These are phyloP conservation scores for Penicillium ucsense DNA, from an alignment of 495 filamentous ascomycete species.

Conservation along the genomic window DNA sequence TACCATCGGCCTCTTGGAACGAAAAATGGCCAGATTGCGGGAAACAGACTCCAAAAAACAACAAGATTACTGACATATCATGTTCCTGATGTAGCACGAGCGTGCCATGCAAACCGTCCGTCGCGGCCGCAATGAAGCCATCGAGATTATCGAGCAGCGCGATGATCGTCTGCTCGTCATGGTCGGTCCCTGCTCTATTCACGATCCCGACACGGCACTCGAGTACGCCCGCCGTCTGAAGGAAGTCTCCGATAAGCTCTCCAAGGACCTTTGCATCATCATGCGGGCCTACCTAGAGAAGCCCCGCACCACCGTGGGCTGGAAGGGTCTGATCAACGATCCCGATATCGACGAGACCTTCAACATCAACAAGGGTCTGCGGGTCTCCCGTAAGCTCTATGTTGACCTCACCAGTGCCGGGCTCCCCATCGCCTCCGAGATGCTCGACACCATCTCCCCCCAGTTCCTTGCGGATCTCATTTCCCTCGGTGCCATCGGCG, in stretches of 20 bases:
- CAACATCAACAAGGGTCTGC: slow-evolving; percentile 98
- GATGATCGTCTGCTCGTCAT: slow-evolving; percentile 87
- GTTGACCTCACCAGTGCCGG: slow-evolving; percentile 74
- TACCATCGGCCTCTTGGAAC: no score
- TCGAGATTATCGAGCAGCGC: slow-evolving; percentile 69
- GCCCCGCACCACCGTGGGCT: slow-evolving; percentile 96
- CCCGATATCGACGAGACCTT: slow-evolving; percentile 95
- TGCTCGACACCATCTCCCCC: slow-evolving; percentile 98
- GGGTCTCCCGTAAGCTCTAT: slow-evolving; percentile 82
- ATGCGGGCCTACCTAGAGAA: slow-evolving; percentile 99
- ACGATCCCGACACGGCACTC: slow-evolving; percentile 79
- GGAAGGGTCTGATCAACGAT: slow-evolving; percentile 99
- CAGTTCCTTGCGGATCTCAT: slow-evolving; percentile 92
- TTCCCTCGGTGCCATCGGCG: slow-evolving; percentile 91
- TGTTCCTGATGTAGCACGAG: slow-evolving; percentile 22
- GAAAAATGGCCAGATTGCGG: no score
- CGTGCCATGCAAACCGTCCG: slow-evolving; percentile 60
- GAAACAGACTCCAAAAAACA: no score
- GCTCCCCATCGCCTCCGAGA: slow-evolving; percentile 91
- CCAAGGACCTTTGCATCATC: slow-evolving; percentile 77
- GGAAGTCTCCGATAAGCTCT: slow-evolving; percentile 60
- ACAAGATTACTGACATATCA: no score
- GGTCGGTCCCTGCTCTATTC: slow-evolving; percentile 92
- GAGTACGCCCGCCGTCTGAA: slow-evolving; percentile 79
- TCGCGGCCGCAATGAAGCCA: slow-evolving; percentile 70